Conservation (phyloP, 805 yeast genomes). For the Candida golubevii region DNA sequence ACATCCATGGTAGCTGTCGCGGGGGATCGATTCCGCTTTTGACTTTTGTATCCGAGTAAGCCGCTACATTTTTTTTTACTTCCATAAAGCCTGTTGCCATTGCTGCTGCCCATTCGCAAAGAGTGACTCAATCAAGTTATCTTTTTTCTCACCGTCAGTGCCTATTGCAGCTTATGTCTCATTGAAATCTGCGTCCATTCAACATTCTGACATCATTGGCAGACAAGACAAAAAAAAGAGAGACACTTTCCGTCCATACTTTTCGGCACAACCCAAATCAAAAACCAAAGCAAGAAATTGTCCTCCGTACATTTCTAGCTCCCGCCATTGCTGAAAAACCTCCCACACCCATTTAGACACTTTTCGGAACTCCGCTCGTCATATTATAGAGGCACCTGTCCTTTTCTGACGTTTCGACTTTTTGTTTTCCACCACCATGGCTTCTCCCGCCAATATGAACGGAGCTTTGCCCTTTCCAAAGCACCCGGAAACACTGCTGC, state of each 20-base stretch:
- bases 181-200: not conserved
- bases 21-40: not conserved
- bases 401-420: not conserved
- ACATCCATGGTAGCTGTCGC: not conserved
- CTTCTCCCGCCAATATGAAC: conserved; percentile 1
- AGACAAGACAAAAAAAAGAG: not conserved
- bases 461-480: conserved; percentile 2
- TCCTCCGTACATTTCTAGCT: not conserved
- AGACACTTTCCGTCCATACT: too few species aligned
- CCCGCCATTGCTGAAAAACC: not conserved
- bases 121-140: not conserved
- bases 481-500: not conserved
- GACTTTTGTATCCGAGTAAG: not conserved
- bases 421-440: not conserved
- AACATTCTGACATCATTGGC: not conserved
- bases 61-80: not conserved
- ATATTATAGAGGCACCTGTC: not conserved
- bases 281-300: not conserved
- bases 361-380: not conserved
- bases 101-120: too few species aligned
- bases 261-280: too few species aligned
- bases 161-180: conserved; percentile 4
- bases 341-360: not conserved
- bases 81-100: too few species aligned
- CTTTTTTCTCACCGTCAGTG: not conserved